Evolutionary conservation across 495 filamentous ascomycete genomes (phyloP).

Genomic region (Xylaria intraflava): DNA sequence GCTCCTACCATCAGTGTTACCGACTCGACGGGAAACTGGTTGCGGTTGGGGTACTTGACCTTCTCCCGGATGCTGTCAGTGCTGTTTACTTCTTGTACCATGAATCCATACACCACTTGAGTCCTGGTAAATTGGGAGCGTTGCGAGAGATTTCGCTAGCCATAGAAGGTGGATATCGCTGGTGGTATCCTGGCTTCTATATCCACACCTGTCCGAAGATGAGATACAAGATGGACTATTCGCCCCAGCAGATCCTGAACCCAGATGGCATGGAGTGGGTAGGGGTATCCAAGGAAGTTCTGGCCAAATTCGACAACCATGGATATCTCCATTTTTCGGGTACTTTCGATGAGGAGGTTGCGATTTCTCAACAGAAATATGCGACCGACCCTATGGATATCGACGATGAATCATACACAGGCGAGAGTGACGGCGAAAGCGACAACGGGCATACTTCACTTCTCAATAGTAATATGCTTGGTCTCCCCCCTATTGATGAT

Average conservation of each 20-base stretch:
- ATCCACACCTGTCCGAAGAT: constrained; percentile 48
- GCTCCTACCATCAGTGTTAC: constrained; percentile 95
- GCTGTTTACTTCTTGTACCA: constrained; percentile 95
- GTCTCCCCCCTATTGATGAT: constrained; percentile 59
- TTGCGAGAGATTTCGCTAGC: constrained; percentile 77
- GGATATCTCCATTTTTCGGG: constrained; percentile 63
- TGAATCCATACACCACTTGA: constrained; percentile 68
- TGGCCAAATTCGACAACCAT: constrained; percentile 54
- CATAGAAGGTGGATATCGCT: constrained; percentile 62
- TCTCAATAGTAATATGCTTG: constrained; percentile 68
- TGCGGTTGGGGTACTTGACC: constrained; percentile 81
- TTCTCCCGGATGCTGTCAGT: constrained; percentile 81
- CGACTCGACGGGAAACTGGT: constrained; percentile 82
- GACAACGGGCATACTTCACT: constrained; percentile 46
- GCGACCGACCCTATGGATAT: constrained; percentile 26
- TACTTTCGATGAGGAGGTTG: constrained; percentile 29
- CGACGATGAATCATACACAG: constrained; percentile 20
- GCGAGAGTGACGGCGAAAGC: constrained; percentile 16
- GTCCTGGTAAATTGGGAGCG: constrained; percentile 84
- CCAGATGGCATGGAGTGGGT: constrained; percentile 72
- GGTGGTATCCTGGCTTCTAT: constrained; percentile 49
- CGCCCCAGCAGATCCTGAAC: constrained; percentile 77
- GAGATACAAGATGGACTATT: constrained; percentile 81
- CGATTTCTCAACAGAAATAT: constrained; percentile 7
- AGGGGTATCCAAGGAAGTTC: constrained; percentile 58